phyloP scores from a whole-genome alignment of 768 basidiomycete genomes.

The Agaricus subrufescens region DNA sequence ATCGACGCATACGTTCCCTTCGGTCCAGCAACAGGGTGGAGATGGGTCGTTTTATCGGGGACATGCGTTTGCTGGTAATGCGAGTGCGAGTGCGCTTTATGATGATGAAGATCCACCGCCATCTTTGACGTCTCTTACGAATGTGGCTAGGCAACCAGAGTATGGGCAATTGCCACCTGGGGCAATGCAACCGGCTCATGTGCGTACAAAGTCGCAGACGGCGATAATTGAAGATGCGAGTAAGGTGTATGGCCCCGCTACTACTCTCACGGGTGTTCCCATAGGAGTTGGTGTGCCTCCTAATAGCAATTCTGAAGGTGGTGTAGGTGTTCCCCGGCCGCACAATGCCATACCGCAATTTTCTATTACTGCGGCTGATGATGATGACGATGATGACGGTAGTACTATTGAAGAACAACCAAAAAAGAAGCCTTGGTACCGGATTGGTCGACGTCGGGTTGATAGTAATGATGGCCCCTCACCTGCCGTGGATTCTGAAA shows the following conservation, averaged over 20 bases:
- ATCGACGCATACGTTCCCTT: constrained; percentile 66
- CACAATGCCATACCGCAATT: constrained; percentile 10
- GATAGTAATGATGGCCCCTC: constrained; percentile 49
- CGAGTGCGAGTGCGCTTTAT: constrained; percentile 11
- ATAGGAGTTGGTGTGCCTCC: constrained; percentile 9
- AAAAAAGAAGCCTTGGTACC: constrained; percentile 68
- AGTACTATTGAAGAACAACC: constrained; percentile 37
- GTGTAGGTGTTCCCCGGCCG: neutral
- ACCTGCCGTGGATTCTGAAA: constrained; percentile 28
- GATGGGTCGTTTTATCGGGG: constrained; percentile 12
- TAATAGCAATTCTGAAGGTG: constrained; percentile 17
- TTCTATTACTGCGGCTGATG: constrained; percentile 17
- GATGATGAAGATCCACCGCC: constrained; percentile 43
- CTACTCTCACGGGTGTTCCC: constrained; percentile 7
- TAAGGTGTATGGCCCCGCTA: constrained; percentile 16
- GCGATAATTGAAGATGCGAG: constrained; percentile 73
- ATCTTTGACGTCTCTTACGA: constrained; percentile 36
- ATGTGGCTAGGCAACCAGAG: constrained; percentile 35
- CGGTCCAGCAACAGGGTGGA: constrained; percentile 43
- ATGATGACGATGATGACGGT: constrained; percentile 19
- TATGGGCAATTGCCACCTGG: constrained; percentile 45
- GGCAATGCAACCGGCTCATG: constrained; percentile 61
- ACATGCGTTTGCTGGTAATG: neutral
- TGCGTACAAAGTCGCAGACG: constrained; percentile 76
- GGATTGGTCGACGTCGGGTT: constrained; percentile 51